phyloP scores from a whole-genome alignment of 2,329 filamentous ascomycete species.

The Ophiostoma novo-ulmi region DNA sequence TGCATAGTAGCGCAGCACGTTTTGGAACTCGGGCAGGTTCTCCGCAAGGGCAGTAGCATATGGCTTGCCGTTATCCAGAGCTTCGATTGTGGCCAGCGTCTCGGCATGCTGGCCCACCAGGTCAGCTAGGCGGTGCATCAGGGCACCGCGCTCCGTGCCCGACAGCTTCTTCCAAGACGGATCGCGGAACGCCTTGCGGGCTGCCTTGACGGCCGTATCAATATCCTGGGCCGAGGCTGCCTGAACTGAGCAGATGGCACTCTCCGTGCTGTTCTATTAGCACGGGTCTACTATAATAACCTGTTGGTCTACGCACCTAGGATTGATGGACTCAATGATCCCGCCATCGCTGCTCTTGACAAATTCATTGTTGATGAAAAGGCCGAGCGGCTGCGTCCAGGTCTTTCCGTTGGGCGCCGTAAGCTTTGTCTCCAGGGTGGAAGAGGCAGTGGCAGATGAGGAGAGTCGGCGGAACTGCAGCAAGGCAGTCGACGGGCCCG shows the following conservation, averaged over 20 bases:
- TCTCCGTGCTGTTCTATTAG: slow-evolving; percentile 45
- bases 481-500: background rate
- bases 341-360: slow-evolving; percentile 60
- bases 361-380: slow-evolving; percentile 82
- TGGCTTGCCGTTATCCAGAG: slow-evolving; percentile 77
- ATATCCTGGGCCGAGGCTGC: slow-evolving; percentile 63
- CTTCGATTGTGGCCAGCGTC: slow-evolving; percentile 52
- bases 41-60: slow-evolving; percentile 60
- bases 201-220: slow-evolving; percentile 63
- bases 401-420: slow-evolving; percentile 70
- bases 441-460: slow-evolving; percentile 23
- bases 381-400: slow-evolving; percentile 67
- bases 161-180: slow-evolving; percentile 63
- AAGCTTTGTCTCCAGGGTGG: slow-evolving; percentile 48
- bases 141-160: slow-evolving; percentile 60
- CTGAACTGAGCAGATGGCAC: slow-evolving; percentile 65
- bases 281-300: too few species aligned
- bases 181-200: slow-evolving; percentile 61
- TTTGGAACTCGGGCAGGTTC: slow-evolving; percentile 50
- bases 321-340: slow-evolving; percentile 64
- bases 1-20: slow-evolving; percentile 66
- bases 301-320: slow-evolving; percentile 47
- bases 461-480: background rate
- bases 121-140: slow-evolving; percentile 66
- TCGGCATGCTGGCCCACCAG: slow-evolving; percentile 61